These are phyloP conservation scores for Aeschynomene evenia DNA, from an alignment of 306 rosid species.

Conservation along the genomic window DNA sequence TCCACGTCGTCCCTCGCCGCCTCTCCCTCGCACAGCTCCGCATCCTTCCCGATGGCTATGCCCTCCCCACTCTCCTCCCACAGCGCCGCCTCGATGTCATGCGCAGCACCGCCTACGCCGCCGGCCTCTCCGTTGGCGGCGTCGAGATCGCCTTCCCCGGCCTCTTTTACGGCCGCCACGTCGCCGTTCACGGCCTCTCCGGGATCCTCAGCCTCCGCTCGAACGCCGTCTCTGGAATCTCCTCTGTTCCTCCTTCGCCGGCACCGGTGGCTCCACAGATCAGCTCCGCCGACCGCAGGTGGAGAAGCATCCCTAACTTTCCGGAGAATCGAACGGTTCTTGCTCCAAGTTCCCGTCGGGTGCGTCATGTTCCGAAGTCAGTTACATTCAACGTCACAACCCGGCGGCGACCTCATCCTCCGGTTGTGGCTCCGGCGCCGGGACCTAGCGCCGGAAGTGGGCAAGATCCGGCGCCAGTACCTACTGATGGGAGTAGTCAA, in stretches of 20 bases:
- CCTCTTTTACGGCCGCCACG: conserved; percentile 30
- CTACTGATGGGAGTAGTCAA: neutral
- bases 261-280: conserved; percentile 3
- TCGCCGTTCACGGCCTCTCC: conserved; percentile 43
- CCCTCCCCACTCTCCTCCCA: conserved; percentile 53
- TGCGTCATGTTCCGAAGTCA: neutral
- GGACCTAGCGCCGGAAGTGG: neutral
- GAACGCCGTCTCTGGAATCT: neutral
- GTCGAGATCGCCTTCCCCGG: conserved; percentile 36
- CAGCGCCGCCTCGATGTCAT: neutral
- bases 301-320: conserved; percentile 7
- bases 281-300: neutral
- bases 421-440: conserved; percentile 17
- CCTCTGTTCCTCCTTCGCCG: neutral
- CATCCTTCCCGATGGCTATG: conserved; percentile 37
- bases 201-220: conserved; percentile 32
- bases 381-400: neutral
- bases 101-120: neutral
- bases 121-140: conserved; percentile 33
- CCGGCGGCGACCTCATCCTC: neutral
- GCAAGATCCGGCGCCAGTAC: neutral
- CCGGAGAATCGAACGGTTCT: conserved; percentile 23
- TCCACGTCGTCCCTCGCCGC: conserved; percentile 62
- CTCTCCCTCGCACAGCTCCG: conserved; percentile 50
- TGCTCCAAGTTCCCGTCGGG: conserved; percentile 9